Percentiles rank a stretch among this genome's conserved stretches.
Evolutionary conservation across 1,139 yeast species (phyloP).

Genomic region (Protomyces inundatus): DNA sequence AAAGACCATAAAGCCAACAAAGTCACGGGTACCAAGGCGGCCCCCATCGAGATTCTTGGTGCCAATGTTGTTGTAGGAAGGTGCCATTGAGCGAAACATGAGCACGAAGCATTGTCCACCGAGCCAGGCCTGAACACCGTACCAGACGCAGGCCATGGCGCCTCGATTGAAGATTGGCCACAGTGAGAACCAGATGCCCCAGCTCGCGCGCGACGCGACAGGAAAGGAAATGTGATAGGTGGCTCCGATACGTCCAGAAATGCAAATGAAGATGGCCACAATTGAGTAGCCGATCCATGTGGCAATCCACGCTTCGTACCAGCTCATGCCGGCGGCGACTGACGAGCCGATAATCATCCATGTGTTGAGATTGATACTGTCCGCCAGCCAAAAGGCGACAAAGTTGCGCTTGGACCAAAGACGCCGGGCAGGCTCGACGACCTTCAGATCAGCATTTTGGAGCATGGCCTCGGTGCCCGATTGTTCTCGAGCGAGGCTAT

Average conservation of each 20-base stretch:
- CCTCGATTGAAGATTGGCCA: constrained; percentile 41
- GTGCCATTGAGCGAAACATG: constrained; percentile 39
- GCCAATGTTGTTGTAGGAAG: constrained; percentile 38
- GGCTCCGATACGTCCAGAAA: constrained; percentile 43
- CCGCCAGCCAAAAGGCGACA: constrained; percentile 31
- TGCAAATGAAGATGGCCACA: constrained; percentile 39
- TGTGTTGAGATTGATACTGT: constrained; percentile 71
- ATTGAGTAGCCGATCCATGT: constrained; percentile 40
- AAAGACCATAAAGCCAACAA: constrained; percentile 41
- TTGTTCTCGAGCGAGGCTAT: constrained; percentile 8
- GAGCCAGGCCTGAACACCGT: constrained; percentile 40
- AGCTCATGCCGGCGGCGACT: constrained; percentile 38
- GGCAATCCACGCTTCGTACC: constrained; percentile 40
- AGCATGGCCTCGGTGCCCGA: constrained; percentile 22
- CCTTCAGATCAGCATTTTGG: constrained; percentile 16
- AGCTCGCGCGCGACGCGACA: constrained; percentile 39
- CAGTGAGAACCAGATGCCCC: constrained; percentile 40
- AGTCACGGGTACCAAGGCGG: constrained; percentile 41
- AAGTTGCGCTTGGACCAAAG: constrained; percentile 30
- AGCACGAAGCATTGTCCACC: constrained; percentile 31
- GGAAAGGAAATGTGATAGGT: constrained; percentile 42
- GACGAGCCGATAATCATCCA: constrained; percentile 57
- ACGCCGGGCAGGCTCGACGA: constrained; percentile 22
- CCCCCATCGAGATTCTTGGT: constrained; percentile 41
- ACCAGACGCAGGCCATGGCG: constrained; percentile 42